Base-by-base conservation (phyloP, 1,284 basidiomycete genomes). In the Cutaneotrichosporon arboriforme region DNA sequence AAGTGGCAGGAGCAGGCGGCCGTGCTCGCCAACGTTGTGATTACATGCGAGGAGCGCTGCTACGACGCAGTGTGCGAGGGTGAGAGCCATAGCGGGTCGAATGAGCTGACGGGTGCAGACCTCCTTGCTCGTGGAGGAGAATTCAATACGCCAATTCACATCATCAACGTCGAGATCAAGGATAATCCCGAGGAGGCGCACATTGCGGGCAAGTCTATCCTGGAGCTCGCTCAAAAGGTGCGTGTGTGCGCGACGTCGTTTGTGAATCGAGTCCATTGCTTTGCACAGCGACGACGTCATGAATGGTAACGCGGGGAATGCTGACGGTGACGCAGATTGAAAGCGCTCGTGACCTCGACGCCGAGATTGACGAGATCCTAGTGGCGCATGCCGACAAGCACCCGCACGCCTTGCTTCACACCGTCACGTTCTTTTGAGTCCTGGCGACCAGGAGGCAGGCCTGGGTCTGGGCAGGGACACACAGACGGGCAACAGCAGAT, bases 61-160 rank as follows among this genome's bases (percentile, higher is more conserved):
- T 99, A 92, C 74, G 96, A 99, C 70, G 87, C 91, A 3, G 96
- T 99, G 17, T 97, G 94, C 69, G 96, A 98, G 73, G 93, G 93
- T 93, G 65, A 68, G 84, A 21, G 69, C 33, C 10, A 21, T 57
- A 8, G 41, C 18, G 26, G 10, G 10, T 31, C 7, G 7, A 31
- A 49, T 60, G 65, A 39, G 60, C 22, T 34, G 18, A 57, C 55
- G 18, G 2, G 10, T 31, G 10, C 61, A 96, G 96, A 99, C 77
- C 78, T 99, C 17, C 79, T 98, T 55, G 78, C 80, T 38, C 82
- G 90, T 58, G 92, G 91, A 22, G 90, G 93, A 2, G 94, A 98
- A 58, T 85, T 86, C 68, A 97, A 93, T 76, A 85, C 87, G 51
- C 85, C 91, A 0, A 92, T 98, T 20, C 96, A 99, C 73, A 77